phyloP scores from a whole-genome alignment of 164 flowering plant species.

The Piper betle region DNA sequence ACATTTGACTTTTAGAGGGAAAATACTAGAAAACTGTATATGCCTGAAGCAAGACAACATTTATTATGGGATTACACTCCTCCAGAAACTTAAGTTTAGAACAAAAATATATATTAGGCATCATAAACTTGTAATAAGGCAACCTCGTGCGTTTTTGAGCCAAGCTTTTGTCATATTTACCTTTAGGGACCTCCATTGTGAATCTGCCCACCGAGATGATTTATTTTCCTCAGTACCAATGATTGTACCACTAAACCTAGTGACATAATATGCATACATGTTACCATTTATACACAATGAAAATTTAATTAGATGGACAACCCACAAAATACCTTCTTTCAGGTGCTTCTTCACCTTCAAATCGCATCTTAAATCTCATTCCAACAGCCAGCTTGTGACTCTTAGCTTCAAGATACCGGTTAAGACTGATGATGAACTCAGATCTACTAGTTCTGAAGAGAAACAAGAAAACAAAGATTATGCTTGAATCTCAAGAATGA shows the following conservation, averaged over 20 bases:
- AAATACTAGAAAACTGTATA: neutral
- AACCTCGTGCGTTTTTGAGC: neutral
- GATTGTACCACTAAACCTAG: constrained; percentile 88
- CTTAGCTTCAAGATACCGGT: constrained; percentile 75
- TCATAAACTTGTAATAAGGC: neutral
- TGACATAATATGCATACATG: neutral
- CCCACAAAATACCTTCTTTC: constrained; percentile 57
- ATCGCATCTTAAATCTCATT: constrained; percentile 90
- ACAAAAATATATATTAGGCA: neutral
- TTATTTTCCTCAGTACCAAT: constrained; percentile 61
- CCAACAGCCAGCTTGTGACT: constrained; percentile 66
- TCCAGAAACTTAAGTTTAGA: too few relatives aligned
- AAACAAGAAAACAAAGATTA: constrained; percentile 7
- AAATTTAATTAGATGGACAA: neutral
- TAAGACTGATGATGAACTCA: constrained; percentile 71
- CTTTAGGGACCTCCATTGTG: constrained; percentile 96
- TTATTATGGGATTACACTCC: neutral
- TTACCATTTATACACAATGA: neutral
- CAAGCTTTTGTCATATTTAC: constrained; percentile 16
- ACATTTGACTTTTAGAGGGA: neutral
- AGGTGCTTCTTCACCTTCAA: constrained; percentile 96
- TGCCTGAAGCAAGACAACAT: neutral
- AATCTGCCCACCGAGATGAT: constrained; percentile 58
- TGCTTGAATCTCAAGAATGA: neutral
- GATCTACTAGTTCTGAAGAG: constrained; percentile 66